Conservation (phyloP, 495 filamentous ascomycete species). For the Aspergillus affinis region DNA sequence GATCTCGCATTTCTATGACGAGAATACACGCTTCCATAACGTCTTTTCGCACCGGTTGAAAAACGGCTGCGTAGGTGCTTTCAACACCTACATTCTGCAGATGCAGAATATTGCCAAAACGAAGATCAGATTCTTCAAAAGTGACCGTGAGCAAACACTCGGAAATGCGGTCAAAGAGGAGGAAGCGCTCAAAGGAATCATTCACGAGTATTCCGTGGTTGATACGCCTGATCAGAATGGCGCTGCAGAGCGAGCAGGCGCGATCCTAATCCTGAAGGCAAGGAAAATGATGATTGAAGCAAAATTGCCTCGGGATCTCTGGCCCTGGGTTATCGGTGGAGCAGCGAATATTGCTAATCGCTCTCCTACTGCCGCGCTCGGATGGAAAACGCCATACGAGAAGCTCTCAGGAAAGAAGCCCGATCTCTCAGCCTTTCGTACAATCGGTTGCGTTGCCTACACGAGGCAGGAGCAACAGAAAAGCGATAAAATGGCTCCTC, state of each 20-base stretch:
- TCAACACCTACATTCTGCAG: too few species aligned
- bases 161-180: not conserved
- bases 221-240: not conserved
- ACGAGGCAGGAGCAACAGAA: not conserved
- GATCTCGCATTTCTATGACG: not conserved
- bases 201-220: not conserved
- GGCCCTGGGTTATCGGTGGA: not conserved
- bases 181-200: not conserved
- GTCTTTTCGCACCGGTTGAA: too few species aligned
- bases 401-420: not conserved
- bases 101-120: too few species aligned
- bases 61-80: too few species aligned
- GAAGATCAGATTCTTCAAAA: not conserved
- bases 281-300: not conserved
- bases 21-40: too few species aligned
- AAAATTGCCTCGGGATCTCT: not conserved
- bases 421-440: not conserved
- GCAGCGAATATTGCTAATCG: not conserved
- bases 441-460: not conserved
- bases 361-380: not conserved
- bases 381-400: not conserved
- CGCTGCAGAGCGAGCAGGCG: not conserved
- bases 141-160: not conserved
- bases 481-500: not conserved
- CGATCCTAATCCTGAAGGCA: too few species aligned